Conservation (phyloP, 1,139 yeast genomes). For the Debaryomyces udenii region DNA sequence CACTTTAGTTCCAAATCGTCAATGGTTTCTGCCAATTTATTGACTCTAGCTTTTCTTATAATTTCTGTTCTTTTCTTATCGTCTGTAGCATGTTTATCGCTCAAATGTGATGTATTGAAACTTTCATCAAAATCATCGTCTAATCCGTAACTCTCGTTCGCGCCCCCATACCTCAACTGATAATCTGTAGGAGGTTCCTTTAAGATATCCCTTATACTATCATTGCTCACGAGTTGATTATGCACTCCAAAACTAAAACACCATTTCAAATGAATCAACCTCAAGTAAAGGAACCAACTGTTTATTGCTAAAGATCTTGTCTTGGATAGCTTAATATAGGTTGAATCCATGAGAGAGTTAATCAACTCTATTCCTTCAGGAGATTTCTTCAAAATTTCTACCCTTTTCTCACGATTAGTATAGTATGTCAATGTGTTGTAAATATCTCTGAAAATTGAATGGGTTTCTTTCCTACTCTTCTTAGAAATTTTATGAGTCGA, state of each 20-base stretch:
- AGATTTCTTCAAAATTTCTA: conserved; percentile 38
- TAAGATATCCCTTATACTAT: conserved; percentile 45
- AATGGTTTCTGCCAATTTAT: conserved; percentile 35
- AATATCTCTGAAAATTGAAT: conserved; percentile 67
- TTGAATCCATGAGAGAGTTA: conserved; percentile 36
- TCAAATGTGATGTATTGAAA: conserved; percentile 12
- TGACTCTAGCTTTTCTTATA: conserved; percentile 38
- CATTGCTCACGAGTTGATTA: conserved; percentile 58
- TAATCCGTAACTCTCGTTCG: conserved; percentile 17
- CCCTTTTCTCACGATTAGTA: conserved; percentile 43
- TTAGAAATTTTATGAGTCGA: conserved; percentile 61
- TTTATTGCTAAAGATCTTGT: conserved; percentile 61
- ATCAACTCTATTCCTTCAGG: conserved; percentile 47
- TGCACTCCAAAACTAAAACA: conserved; percentile 71
- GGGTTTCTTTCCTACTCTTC: conserved; percentile 62
- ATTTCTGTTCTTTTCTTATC: conserved; percentile 37
- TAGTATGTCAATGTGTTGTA: conserved; percentile 51
- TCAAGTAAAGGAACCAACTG: conserved; percentile 66
- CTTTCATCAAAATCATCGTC: conserved; percentile 20
- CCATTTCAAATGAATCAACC: conserved; percentile 69
- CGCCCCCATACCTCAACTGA: conserved; percentile 30
- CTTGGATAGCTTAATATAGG: conserved; percentile 58
- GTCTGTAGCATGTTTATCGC: conserved; percentile 22
- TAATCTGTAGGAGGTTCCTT: conserved; percentile 43
- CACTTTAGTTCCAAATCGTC: conserved; percentile 24